Base-by-base conservation (phyloP, 2,329 filamentous ascomycete species). In the Exophiala oligosperma region DNA sequence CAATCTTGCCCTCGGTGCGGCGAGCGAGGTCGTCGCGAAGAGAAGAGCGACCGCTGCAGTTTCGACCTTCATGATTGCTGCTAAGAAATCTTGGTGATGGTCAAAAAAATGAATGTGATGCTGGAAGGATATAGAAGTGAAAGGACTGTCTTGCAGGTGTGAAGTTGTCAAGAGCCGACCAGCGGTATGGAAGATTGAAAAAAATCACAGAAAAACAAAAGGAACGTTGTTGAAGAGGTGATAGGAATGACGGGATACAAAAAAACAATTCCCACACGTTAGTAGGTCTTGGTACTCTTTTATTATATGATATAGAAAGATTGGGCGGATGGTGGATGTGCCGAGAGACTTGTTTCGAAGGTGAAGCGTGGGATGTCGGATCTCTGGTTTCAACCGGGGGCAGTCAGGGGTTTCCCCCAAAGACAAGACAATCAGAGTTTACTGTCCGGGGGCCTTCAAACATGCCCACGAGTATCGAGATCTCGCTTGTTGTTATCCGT, bases 61-160 rank as follows among this genome's bases (percentile, higher is more conserved):
- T 50, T 65, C 56, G 49, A 60, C 50, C 49, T 57, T 54, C 63
- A 65, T 65, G 26, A 56, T 61, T 52, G 46, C 47, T 43, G 12
- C 47, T 43, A 7, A 53, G 55, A 52, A 37, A 47, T 37, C n/a
- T 21, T 49, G 49, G 28, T 21, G 32, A 35, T 2, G 32, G 32
- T 17, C 17, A 5, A 35, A 44, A 43, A 12, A 44, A 52, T n/a
- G 32, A 52, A 43, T 49, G 32, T 52, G 40, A 26, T 38, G 50
- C 50, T 48, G 37, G 37, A 29, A 24, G 37, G 40, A 12, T 24
- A 40, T 40, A 54, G 49, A 61, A 59, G 56, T 28, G 56, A 61
- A 55, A 43, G 55, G 53, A 43, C 55, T 51, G 47, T 47, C 26
- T 55, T 54, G 26, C 24, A 48, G 49, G 32, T 35, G 32, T 56